Percentiles rank a stretch among this genome's conserved stretches.
phyloP scores from a whole-genome alignment of 441 rosid genomes.

The Populus trichocarpa region DNA sequence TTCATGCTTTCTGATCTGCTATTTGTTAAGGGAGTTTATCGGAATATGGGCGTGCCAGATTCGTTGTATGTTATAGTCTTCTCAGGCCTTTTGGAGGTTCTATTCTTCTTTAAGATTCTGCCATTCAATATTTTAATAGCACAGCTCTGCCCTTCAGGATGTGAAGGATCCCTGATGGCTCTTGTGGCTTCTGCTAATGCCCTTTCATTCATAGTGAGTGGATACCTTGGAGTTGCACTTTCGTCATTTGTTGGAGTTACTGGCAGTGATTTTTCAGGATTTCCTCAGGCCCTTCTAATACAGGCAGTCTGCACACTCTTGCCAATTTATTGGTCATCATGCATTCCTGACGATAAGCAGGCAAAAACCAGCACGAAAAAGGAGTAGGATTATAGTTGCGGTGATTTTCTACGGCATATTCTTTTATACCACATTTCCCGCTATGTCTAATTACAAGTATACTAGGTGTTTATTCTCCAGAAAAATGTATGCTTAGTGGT shows the following conservation, averaged over 20 bases:
- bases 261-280: slow-evolving; percentile 56
- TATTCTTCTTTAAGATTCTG: slow-evolving; percentile 66
- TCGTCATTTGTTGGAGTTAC: slow-evolving; percentile 59
- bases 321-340: slow-evolving; percentile 56
- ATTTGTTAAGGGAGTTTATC: slow-evolving; percentile 62
- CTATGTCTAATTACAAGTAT: not conserved
- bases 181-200: slow-evolving; percentile 79
- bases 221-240: slow-evolving; percentile 71
- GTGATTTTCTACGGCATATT: not conserved
- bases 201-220: slow-evolving; percentile 64
- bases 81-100: slow-evolving; percentile 67
- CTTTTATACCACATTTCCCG: not conserved
- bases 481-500: not conserved
- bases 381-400: not conserved
- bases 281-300: slow-evolving; percentile 49
- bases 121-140: slow-evolving; percentile 73
- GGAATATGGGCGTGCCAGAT: slow-evolving; percentile 56
- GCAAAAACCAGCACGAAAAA: slow-evolving; percentile 28
- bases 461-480: too few species aligned
- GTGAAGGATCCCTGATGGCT: slow-evolving; percentile 88
- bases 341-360: slow-evolving; percentile 51
- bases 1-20: slow-evolving; percentile 66
- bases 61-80: slow-evolving; percentile 53
- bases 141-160: slow-evolving; percentile 71
- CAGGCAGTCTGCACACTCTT: slow-evolving; percentile 62